Conservation (phyloP, 164 flowering plant species). For the Pachysandra terminalis region DNA sequence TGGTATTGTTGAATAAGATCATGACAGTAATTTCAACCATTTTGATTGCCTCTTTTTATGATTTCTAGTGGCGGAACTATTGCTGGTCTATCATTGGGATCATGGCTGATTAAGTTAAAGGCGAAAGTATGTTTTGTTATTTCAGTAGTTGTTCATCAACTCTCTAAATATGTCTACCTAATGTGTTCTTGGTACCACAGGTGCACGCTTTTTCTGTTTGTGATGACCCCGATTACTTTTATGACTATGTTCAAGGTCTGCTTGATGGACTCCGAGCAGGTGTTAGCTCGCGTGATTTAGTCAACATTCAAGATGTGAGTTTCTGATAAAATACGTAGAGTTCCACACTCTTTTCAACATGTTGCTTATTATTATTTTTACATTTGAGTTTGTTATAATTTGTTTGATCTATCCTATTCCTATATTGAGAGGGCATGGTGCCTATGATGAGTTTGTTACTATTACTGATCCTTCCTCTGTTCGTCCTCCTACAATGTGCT, state of each 20-base stretch:
- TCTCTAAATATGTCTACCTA: neutral
- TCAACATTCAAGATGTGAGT: constrained; percentile 71
- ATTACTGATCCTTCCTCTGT: too few species aligned
- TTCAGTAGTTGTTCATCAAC: neutral
- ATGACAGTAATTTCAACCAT: neutral
- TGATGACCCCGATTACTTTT: constrained; percentile 88
- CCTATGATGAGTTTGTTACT: too few species aligned
- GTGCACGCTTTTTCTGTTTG: constrained; percentile 89
- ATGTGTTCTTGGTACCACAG: constrained; percentile 29
- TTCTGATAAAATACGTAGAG: too few species aligned
- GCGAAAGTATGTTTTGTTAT: constrained; percentile 52
- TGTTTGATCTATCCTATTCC: neutral
- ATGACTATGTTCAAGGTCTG: constrained; percentile 67
- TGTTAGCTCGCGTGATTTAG: constrained; percentile 64
- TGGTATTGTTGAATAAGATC: neutral
- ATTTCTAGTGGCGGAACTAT: constrained; percentile 77
- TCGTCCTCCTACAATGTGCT: too few species aligned
- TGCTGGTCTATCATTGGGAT: constrained; percentile 89
- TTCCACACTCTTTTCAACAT: neutral
- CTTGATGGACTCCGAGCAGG: constrained; percentile 82
- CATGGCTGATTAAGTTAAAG: constrained; percentile 64
- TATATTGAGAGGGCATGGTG: too few species aligned
- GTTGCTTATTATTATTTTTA: neutral
- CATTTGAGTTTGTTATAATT: neutral
- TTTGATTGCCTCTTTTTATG: constrained; percentile 3